Conservation (phyloP, 257 asterid species). For the Jacaranda mimosifolia region DNA sequence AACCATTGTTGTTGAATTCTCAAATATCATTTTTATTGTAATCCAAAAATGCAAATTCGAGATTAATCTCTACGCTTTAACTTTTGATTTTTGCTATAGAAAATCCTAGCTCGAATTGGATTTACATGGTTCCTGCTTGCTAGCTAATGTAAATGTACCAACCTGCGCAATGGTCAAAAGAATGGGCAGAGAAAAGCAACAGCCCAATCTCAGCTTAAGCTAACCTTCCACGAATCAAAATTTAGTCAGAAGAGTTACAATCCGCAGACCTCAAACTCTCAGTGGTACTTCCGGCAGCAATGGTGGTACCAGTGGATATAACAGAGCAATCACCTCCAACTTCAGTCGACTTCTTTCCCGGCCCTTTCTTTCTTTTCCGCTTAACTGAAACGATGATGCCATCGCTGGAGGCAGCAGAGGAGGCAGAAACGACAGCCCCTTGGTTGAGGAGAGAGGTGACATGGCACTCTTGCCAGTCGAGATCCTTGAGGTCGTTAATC, state of each 20-base stretch:
- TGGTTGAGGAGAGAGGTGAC: conserved; percentile 62
- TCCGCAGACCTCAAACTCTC: not conserved
- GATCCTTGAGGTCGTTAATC: conserved; percentile 55
- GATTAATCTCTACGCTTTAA: too few relatives aligned
- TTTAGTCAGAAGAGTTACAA: not conserved
- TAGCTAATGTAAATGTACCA: conserved; percentile 1
- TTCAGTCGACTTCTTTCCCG: conserved; percentile 4
- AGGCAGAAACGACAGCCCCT: conserved; percentile 37
- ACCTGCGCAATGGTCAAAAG: not conserved
- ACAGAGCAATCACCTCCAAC: conserved; percentile 24
- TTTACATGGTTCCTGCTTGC: not conserved
- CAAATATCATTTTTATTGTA: too few relatives aligned
- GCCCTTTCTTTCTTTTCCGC: conserved; percentile 15
- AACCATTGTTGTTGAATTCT: too few relatives aligned
- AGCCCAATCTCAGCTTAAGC: not conserved
- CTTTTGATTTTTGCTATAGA: too few relatives aligned
- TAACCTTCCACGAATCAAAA: conserved; percentile 3
- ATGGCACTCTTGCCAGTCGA: conserved; percentile 80
- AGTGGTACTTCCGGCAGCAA: conserved; percentile 35
- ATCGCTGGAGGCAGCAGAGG: conserved; percentile 28
- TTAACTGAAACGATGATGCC: conserved; percentile 18
- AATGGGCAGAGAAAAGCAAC: conserved; percentile 29
- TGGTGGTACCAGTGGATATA: conserved; percentile 35
- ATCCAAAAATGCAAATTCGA: too few relatives aligned
- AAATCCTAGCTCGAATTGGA: too few relatives aligned